Base-by-base conservation (phyloP, 192 early-diverging fungal species). In the Backusella australiensis region DNA sequence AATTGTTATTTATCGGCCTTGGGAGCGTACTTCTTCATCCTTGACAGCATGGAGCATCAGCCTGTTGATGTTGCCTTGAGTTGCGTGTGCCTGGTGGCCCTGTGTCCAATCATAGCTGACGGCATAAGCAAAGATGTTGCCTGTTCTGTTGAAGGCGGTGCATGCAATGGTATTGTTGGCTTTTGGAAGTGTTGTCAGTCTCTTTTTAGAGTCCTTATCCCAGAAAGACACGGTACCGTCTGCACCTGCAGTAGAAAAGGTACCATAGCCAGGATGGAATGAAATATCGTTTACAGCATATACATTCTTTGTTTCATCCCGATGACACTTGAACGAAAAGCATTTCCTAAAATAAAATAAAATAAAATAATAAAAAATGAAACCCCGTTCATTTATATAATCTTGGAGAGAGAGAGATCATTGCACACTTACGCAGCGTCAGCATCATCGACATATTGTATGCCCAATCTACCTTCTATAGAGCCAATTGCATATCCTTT, bases 261-360 rank as follows among this genome's bases (percentile, higher is more conserved):
- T 98, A 34, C 95, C 94, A 81, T 94, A 91, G 0, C 81, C 39
- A 5, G 95, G 95, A 80, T 96, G 93, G 82, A 97, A 93, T 68
- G 91, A 90, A 34, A 88, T 86, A 14, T 81, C 82, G 78, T 94
- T 94, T 35, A 94, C 90, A 17, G 91, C 77, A 77, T 89, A 93
- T 12, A 93, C 88, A 36, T 80, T 79, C 63, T 82, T 82, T 67
- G 87, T 88, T 19, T 86, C 86, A 36, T 92, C 92, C 67, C 97
- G 91, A 84, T 99, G 96, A 79, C 96, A 99, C 79, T 95, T 96
- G 90, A 94, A 96, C 66, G 95, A 91, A 84, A 99, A 94, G 81
- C 94, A 93, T 21, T 84, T 73, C 65, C 87, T 93, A 67, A 15
- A 32, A 32, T 32, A 32, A 3, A 32, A 39, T 14, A 15, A n/a